Conservation (phyloP, 257 asterid genomes). For the Handroanthus guayacan region DNA sequence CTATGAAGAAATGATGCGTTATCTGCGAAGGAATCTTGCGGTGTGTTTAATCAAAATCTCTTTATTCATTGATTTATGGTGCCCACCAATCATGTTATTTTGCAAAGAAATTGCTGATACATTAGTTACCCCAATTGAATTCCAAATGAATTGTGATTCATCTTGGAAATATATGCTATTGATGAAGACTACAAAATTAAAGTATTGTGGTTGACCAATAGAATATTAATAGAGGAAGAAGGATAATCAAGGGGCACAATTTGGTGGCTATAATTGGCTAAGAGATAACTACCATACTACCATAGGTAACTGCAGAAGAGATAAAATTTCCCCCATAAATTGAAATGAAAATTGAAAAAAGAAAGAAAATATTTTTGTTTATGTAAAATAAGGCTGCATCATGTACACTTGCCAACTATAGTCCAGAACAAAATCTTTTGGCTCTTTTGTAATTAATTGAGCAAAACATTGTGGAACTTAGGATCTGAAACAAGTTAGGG, state of each 20-base stretch:
- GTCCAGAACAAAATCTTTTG: conserved; percentile 1
- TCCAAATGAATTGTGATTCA: conserved; percentile 11
- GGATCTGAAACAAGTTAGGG: conserved; percentile 15
- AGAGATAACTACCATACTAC: conserved; percentile 5
- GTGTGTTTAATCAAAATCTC: conserved; percentile 50
- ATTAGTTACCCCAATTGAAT: conserved; percentile 1
- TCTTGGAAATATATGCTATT: conserved; percentile 23
- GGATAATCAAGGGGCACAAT: conserved; percentile 25
- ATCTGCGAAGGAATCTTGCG: conserved; percentile 89
- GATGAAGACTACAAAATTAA: background rate
- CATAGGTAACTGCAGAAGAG: conserved; percentile 1
- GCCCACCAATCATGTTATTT: conserved; percentile 11
- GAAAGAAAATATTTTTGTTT: background rate
- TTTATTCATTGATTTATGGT: conserved; percentile 28
- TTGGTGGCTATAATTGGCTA: background rate
- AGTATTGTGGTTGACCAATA: conserved; percentile 6
- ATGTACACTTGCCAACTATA: conserved; percentile 19
- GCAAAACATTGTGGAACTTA: background rate
- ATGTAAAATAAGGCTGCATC: background rate
- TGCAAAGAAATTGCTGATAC: conserved; percentile 12
- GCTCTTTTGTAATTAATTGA: conserved; percentile 25
- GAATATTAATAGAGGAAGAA: conserved; percentile 4
- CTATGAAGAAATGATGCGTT: conserved; percentile 98
- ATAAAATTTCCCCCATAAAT: background rate
- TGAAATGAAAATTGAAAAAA: background rate